Base-by-base conservation (phyloP, 768 basidiomycete genomes). In the Russula griseocarnosa region DNA sequence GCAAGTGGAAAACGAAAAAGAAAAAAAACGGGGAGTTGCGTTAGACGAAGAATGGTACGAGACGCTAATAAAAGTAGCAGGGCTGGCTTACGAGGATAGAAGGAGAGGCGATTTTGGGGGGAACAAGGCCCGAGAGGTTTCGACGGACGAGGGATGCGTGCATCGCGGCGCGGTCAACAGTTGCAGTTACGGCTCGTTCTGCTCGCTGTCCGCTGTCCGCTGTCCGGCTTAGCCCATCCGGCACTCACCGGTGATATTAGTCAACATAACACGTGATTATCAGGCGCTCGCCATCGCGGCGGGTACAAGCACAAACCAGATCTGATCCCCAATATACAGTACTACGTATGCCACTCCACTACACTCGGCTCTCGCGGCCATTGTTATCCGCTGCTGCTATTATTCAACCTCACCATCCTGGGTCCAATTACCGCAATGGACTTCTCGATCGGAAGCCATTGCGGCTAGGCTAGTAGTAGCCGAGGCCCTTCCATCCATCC, bases 61-160 rank as follows among this genome's bases (percentile, higher is more conserved):
- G n/a, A n/a, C 30, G 30, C n/a, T n/a, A n/a, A n/a, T n/a, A n/a
- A n/a, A 30, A 30, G 30, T 6, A 30, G 30, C 30, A 6, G 30
- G 30, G 28, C 28, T 30, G 28, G 30, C 30, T 70, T 75, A 96
- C 94, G 63, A 97, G 86, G 69, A 92, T 86, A 57, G 85, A 83
- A 1, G 94, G 93, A 11, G 94, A 91, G 61, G 95, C 94, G 72
- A 98, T 88, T 81, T 98, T 98, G 56, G 95, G 95, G 46, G 95
- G 95, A 70, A 97, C 85, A 62, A 97, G 83, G 60, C 86, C 85
- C 65, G 83, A 84, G 69, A 98, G 86, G 74, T 90, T 85, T 72
- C 92, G 89, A 74, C 92, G 88, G 76, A 87, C 80, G 77, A 91
- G 85, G 59, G 93, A 84, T 68, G 90, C 82, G 78, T 88, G 84